Evolutionary conservation across 805 yeast species (phyloP).

Genomic region (Kurtzmaniella fragi): DNA sequence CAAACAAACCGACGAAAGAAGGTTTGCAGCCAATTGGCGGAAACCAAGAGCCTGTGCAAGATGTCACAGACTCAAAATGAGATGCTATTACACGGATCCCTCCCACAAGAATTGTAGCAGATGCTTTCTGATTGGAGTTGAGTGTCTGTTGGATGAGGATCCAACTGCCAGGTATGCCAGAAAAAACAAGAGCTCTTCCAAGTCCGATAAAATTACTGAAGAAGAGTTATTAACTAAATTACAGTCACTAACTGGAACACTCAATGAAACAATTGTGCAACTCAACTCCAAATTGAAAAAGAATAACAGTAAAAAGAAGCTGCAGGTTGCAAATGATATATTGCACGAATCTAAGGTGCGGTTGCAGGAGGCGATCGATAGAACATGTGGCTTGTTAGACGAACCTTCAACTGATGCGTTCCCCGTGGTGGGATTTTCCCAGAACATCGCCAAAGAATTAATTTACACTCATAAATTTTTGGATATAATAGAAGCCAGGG

Average conservation of each 20-base stretch:
- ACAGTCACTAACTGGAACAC: background rate
- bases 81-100: constrained; percentile 48
- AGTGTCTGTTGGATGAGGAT: constrained; percentile 47
- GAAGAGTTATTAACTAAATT: constrained; percentile 3
- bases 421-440: background rate
- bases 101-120: constrained; percentile 38
- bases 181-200: constrained; percentile 12
- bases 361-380: no score
- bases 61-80: constrained; percentile 49
- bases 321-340: no score
- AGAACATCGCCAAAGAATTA: constrained; percentile 33
- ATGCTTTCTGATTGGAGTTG: constrained; percentile 39
- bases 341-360: no score
- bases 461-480: constrained; percentile 28
- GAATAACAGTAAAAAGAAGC: constrained; percentile 1
- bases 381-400: no score
- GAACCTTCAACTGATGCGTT: no score
- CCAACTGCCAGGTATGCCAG: constrained; percentile 42
- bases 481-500: constrained; percentile 26
- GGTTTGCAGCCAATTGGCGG: constrained; percentile 43
- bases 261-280: no score
- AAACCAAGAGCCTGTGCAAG: constrained; percentile 51
- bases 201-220: no score
- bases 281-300: background rate
- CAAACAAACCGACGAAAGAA: constrained; percentile 2